These are phyloP conservation scores for Cladosporium colombiae DNA, from an alignment of 2,329 filamentous ascomycete species.

Conservation along the genomic window DNA sequence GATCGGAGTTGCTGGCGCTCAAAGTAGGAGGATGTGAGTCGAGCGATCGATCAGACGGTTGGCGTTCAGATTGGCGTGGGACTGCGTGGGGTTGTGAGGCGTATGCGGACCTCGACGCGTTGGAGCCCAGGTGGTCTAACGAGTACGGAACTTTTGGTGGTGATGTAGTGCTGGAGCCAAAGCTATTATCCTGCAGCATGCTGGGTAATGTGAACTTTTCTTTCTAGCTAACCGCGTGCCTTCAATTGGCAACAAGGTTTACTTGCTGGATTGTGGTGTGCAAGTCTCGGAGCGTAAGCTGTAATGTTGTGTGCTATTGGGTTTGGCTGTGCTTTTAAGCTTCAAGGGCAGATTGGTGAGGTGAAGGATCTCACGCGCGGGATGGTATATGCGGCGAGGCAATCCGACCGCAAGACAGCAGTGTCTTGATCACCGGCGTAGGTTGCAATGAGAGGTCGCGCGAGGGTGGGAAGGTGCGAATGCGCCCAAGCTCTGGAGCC, in stretches of 20 bases:
- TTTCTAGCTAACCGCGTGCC: not conserved
- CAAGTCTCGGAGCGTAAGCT: not conserved
- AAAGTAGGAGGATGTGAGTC: conserved; percentile 14
- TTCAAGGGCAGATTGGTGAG: not conserved
- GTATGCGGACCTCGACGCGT: not conserved
- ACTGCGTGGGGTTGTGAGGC: conserved; percentile 2
- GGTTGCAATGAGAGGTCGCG: not conserved
- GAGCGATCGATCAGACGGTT: conserved; percentile 13
- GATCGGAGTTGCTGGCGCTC: conserved; percentile 14
- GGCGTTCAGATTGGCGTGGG: not conserved
- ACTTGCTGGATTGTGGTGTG: not conserved
- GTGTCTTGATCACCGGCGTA: not conserved
- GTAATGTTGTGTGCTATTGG: not conserved
- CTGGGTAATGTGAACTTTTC: not conserved
- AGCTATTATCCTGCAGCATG: conserved; percentile 17
- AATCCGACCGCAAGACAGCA: not conserved
- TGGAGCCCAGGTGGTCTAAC: not conserved
- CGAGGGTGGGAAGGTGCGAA: conserved; percentile 6
- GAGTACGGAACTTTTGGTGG: conserved; percentile 8
- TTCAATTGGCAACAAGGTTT: not conserved
- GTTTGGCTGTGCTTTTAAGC: not conserved
- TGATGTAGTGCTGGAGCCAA: conserved; percentile 10
- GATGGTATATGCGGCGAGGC: not conserved
- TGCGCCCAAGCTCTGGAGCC: conserved; percentile 11
- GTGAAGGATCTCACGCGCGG: not conserved